Percentiles rank a stretch among this genome's conserved stretches.
These are phyloP conservation scores for Globisporangium barbulae DNA, from an alignment of 352 stramenopile species.

Conservation along the genomic window DNA sequence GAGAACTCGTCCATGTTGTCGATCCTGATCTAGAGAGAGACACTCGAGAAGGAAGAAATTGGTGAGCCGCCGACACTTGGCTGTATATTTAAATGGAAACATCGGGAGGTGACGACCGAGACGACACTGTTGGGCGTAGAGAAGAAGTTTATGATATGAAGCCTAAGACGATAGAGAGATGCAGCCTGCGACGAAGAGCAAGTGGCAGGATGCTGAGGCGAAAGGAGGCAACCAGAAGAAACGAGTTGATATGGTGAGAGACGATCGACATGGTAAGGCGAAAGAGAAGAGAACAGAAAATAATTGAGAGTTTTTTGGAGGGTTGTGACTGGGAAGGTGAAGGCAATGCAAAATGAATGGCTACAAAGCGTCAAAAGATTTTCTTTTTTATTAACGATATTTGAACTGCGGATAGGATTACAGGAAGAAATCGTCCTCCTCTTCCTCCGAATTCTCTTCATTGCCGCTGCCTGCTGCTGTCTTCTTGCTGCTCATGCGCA, in stretches of 20 bases:
- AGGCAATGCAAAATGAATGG: background rate
- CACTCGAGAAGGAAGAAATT: background rate
- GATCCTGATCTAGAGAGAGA: constrained; percentile 59
- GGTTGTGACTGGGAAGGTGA: too few species aligned
- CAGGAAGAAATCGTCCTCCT: constrained; percentile 76
- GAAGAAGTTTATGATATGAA: too few species aligned
- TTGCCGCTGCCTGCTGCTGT: constrained; percentile 10
- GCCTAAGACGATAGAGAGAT: background rate
- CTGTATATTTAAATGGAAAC: background rate
- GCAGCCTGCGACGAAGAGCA: background rate
- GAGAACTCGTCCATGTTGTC: constrained; percentile 44
- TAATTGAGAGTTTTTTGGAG: background rate
- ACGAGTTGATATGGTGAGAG: background rate
- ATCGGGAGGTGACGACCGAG: too few species aligned
- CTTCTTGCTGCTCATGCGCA: background rate
- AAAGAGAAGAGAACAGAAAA: background rate
- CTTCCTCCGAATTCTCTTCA: constrained; percentile 17
- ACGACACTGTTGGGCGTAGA: too few species aligned
- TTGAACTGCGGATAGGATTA: constrained; percentile 12
- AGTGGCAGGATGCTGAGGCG: background rate
- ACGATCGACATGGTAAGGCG: background rate
- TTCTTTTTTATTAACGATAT: background rate
- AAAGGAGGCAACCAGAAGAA: background rate
- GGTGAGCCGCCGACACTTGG: background rate
- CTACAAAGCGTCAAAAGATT: background rate